Evolutionary conservation across 2,329 filamentous ascomycete genomes (phyloP), one percentile per base, ranked within the genome.

Genomic region (Verticillium albo-atrum): DNA sequence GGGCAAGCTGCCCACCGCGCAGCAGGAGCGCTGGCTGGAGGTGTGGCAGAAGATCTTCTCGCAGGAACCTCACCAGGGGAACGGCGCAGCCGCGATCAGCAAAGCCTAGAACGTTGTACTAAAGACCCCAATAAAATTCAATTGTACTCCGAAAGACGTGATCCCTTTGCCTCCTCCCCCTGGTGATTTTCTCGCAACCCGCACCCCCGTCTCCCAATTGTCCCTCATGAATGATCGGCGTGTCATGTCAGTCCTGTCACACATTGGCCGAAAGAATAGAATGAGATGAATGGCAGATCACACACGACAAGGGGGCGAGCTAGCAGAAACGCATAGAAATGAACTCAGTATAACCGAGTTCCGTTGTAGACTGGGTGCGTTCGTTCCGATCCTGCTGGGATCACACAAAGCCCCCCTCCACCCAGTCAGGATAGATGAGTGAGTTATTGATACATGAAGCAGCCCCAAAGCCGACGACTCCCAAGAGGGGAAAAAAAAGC

Each of bases 1-100:
- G 0, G 86, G 86, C 12, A 87, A 84, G 65, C 69, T 85, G 28
- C 81, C 81, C 7, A 86, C 88, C 0, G 77, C 82, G 26, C 87
- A 89, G 68, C 88, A 92, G 66, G 83, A 87, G 71, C 85, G 85
- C 67, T 92, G 89, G 89, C 76, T 92, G 56, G 87, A 89, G 57
- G 78, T 90, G 27, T 92, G 88, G 88, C 87, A 91, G 73, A 80
- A 79, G 58, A 82, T 92, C 5, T 91, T 91, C 67, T 77, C 79
- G 17, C 80, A 82, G 64, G 81, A 82, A n/a, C 72, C 75, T 59
- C 68, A 69, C 30, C 71, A 73, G 25, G 70, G 74, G 51, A 71
- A 68, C 26, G 61, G 65, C 10, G 58, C 68, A 12, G 65, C 68
- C 2, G 64, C 63, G 42, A 55, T 68, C 32, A 65, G 61, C 59